These are phyloP conservation scores for Colletotrichum graminicola DNA, from an alignment of 2,329 filamentous ascomycete species.

Conservation along the genomic window DNA sequence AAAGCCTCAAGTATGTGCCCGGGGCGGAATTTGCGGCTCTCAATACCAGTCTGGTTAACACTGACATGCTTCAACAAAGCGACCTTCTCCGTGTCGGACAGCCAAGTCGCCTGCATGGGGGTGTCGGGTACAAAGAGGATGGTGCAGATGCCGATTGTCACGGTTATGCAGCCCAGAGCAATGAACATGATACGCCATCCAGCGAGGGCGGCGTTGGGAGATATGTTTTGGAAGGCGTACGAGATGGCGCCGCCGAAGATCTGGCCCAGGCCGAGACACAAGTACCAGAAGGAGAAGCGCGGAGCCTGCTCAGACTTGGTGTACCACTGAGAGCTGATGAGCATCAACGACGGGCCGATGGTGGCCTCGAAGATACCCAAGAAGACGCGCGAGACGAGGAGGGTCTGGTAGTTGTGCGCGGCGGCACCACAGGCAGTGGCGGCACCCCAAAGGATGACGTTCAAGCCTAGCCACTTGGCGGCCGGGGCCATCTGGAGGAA, in stretches of 20 bases:
- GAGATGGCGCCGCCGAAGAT: slow-evolving; percentile 59
- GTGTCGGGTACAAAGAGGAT: slow-evolving; percentile 60
- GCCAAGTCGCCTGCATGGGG: slow-evolving; percentile 56
- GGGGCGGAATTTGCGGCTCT: slow-evolving; percentile 65
- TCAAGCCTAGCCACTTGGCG: slow-evolving; percentile 70
- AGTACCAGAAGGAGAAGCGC: slow-evolving; percentile 72
- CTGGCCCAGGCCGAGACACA: slow-evolving; percentile 70
- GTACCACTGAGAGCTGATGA: slow-evolving; percentile 72
- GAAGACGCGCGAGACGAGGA: slow-evolving; percentile 68
- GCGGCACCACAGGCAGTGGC: slow-evolving; percentile 67
- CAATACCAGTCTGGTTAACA: slow-evolving; percentile 69
- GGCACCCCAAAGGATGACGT: slow-evolving; percentile 71
- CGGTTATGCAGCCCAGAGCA: slow-evolving; percentile 57
- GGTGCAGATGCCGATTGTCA: slow-evolving; percentile 54
- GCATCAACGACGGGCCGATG: slow-evolving; percentile 70
- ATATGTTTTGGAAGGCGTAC: slow-evolving; percentile 68
- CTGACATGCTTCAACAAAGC: slow-evolving; percentile 65
- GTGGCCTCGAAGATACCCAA: slow-evolving; percentile 72
- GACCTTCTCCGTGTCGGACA: slow-evolving; percentile 53
- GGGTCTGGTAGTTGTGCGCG: slow-evolving; percentile 63
- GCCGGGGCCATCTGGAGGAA: slow-evolving; percentile 72
- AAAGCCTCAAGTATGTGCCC: slow-evolving; percentile 66
- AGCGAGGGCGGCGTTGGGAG: slow-evolving; percentile 49
- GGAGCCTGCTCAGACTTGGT: slow-evolving; percentile 68
- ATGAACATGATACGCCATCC: slow-evolving; percentile 62